A percentile compares a stretch with the other conserved stretches of the same genome.
phyloP scores from a whole-genome alignment of 2,329 filamentous ascomycete genomes.

The Hirsutella thompsonii region DNA sequence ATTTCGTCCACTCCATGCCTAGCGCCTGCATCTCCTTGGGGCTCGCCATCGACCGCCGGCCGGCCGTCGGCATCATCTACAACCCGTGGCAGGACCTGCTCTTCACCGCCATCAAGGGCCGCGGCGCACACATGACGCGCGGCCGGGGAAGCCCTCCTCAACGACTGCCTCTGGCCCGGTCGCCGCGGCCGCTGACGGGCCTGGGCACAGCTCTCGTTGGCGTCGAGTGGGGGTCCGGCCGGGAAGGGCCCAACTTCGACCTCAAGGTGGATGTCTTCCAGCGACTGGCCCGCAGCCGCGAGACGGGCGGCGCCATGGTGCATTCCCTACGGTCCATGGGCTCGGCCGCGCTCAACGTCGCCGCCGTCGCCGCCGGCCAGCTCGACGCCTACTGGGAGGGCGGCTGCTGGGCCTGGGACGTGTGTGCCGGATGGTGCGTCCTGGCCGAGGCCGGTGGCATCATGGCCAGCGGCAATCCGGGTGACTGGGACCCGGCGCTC shows the following conservation, averaged over 20 bases:
- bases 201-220: constrained; percentile 54
- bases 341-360: constrained; percentile 63
- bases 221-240: constrained; percentile 61
- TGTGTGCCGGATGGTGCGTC: constrained; percentile 70
- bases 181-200: constrained; percentile 42
- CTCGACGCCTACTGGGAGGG: constrained; percentile 73
- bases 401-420: constrained; percentile 77
- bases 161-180: constrained; percentile 25
- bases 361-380: constrained; percentile 56
- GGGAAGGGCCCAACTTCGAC: constrained; percentile 57
- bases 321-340: constrained; percentile 61
- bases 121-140: constrained; percentile 48
- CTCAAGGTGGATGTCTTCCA: constrained; percentile 56
- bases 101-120: constrained; percentile 55
- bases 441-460: constrained; percentile 61
- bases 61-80: constrained; percentile 63
- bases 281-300: constrained; percentile 42
- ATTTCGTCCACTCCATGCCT: constrained; percentile 68
- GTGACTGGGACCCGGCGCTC: constrained; percentile 51
- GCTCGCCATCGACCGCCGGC: constrained; percentile 47
- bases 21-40: constrained; percentile 67
- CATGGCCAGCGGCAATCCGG: constrained; percentile 61
- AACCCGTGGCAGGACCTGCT: constrained; percentile 62
- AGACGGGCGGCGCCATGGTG: constrained; percentile 61
- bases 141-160: constrained; percentile 24